Percentiles rank a stretch among this genome's conserved stretches.
phyloP scores from a whole-genome alignment of 2,329 filamentous ascomycete genomes.

The Diaporthe sp. region DNA sequence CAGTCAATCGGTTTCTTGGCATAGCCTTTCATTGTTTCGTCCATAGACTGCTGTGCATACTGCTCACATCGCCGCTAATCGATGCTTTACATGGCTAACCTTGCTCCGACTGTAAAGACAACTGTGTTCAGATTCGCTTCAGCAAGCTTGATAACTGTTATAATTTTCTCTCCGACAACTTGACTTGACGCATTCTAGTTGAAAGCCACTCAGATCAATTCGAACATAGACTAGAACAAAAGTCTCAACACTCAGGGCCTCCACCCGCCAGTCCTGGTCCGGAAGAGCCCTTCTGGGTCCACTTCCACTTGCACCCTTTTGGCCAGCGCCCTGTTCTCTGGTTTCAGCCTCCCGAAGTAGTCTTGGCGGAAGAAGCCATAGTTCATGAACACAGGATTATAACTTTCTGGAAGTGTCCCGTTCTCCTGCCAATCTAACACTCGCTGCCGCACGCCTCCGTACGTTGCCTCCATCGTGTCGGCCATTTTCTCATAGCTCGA shows the following conservation, averaged over 20 bases:
- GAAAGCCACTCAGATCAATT: no score
- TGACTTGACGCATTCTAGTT: neutral
- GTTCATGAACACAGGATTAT: constrained; percentile 21
- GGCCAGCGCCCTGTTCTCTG: constrained; percentile 21
- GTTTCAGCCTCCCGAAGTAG: constrained; percentile 24
- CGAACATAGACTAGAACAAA: no score
- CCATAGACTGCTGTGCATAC: neutral
- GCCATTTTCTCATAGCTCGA: constrained; percentile 10
- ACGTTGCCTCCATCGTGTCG: constrained; percentile 19
- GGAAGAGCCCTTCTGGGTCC: neutral
- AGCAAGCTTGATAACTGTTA: neutral
- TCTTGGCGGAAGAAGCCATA: constrained; percentile 24
- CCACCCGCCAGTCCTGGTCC: constrained; percentile 7
- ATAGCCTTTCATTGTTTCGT: no score
- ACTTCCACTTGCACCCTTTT: constrained; percentile 12
- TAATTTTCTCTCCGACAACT: no score
- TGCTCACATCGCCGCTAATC: neutral
- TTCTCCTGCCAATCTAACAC: neutral
- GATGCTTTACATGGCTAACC: neutral
- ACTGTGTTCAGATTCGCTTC: neutral
- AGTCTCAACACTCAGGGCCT: neutral
- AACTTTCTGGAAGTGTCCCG: neutral
- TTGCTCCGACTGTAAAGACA: neutral
- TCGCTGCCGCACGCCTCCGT: constrained; percentile 3
- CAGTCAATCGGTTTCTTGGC: no score